phyloP scores from a whole-genome alignment of 768 basidiomycete genomes.

The Lanmaoa rubissima region DNA sequence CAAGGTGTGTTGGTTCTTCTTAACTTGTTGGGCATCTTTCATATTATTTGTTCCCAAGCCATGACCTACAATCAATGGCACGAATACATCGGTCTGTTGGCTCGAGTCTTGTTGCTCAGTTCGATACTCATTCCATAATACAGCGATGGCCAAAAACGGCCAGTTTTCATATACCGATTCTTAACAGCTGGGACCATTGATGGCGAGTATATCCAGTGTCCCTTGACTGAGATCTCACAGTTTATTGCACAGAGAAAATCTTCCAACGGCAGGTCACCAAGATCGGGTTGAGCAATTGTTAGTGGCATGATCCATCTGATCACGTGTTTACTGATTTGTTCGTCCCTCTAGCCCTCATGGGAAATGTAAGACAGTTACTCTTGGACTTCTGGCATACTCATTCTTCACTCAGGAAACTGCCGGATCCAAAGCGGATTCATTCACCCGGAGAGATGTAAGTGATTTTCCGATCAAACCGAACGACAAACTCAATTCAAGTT shows the following conservation, averaged over 20 bases:
- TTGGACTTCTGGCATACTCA: slow-evolving; percentile 5
- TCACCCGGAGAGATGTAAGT: slow-evolving; percentile 80
- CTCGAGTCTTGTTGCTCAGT: neutral
- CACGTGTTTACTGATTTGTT: slow-evolving; percentile 9
- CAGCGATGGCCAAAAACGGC: slow-evolving; percentile 92
- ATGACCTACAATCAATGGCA: slow-evolving; percentile 96
- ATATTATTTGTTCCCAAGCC: slow-evolving; percentile 40
- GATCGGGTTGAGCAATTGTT: slow-evolving; percentile 84
- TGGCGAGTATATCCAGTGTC: slow-evolving; percentile 42
- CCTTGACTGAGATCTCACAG: neutral
- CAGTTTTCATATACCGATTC: slow-evolving; percentile 88
- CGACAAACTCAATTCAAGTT: neutral
- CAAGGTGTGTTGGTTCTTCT: slow-evolving; percentile 48
- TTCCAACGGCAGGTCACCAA: slow-evolving; percentile 95
- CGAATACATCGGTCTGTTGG: slow-evolving; percentile 78
- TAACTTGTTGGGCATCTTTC: neutral
- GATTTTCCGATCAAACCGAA: neutral
- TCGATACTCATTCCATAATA: slow-evolving; percentile 9
- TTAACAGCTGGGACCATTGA: slow-evolving; percentile 89
- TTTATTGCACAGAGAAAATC: slow-evolving; percentile 65
- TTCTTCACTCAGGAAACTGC: slow-evolving; percentile 36
- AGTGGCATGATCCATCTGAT: slow-evolving; percentile 30
- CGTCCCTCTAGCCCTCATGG: slow-evolving; percentile 58
- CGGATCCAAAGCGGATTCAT: slow-evolving; percentile 76
- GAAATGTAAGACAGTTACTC: slow-evolving; percentile 44